Evolutionary conservation across 1,284 basidiomycete species (phyloP), one percentile per base, ranked within the genome.

Genomic region (Tausonia pullulans): DNA sequence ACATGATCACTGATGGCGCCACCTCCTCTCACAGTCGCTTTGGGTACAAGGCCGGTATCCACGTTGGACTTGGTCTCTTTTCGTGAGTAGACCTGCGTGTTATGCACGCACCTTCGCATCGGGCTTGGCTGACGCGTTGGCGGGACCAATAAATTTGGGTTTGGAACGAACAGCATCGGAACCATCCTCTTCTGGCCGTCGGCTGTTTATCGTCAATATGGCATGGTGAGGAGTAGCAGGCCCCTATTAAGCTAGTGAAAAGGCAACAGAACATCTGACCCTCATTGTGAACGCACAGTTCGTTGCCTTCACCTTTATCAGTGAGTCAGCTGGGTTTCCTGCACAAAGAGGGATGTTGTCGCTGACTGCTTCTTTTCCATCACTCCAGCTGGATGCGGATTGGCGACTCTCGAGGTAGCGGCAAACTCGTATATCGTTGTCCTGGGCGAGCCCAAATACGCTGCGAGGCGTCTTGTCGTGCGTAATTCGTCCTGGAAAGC

Each of bases 11-110:
- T 51, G 27, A 27, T 27, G 27, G 27, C 27, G 27, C 27, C 27
- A 27, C 27, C 27, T 27, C 27, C 27, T 27, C 27, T 27, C 27
- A 27, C 27, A 27, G 27, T 10, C 43, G 27, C 9, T 69, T 68
- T 53, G 72, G 72, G 16, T 74, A 74, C 69, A 73, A 72, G 66
- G 62, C 60, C 10, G 72, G 73, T 8, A 74, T 74, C 54, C 72
- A 73, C 61, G 61, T 71, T 58, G 73, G 72, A 10, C 69, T 73
- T 1, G 65, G 61, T 1, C 66, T 74, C 44, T 69, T 69, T 48
- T 67, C 67, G 45, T 59, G 11, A 4, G 59, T 49, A 5, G 27
- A 3, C 27, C n/a, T 49, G 10, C 50, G 5, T 16, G 4, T 51
- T n/a, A 49, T 51, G 16, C 39, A 13, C 11, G 46, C 14, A 1